phyloP scores from a whole-genome alignment of 1,284 basidiomycete genomes.

The Ustilago loliicola region DNA sequence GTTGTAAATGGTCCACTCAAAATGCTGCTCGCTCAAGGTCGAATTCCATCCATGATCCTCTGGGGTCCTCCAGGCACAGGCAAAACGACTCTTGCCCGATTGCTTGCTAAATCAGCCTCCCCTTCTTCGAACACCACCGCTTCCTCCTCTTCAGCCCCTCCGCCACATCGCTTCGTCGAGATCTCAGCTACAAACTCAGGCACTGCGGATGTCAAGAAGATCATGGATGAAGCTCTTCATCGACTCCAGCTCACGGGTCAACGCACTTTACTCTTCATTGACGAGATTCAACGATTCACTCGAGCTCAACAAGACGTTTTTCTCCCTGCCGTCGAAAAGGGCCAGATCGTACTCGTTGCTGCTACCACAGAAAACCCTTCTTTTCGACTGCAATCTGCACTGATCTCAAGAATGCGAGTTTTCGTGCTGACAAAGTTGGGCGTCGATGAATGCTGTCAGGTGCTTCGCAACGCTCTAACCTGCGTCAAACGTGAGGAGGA shows the following conservation, averaged over 20 bases:
- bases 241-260: constrained; percentile 79
- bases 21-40: constrained; percentile 57
- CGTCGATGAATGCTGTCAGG: constrained; percentile 53
- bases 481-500: constrained; percentile 33
- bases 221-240: constrained; percentile 85
- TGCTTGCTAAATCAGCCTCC: constrained; percentile 77
- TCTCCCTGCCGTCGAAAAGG: constrained; percentile 46
- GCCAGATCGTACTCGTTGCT: constrained; percentile 76
- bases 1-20: constrained; percentile 62
- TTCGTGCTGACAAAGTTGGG: constrained; percentile 65
- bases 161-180: constrained; percentile 62
- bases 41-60: constrained; percentile 64
- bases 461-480: constrained; percentile 49
- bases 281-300: constrained; percentile 87
- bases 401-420: constrained; percentile 83
- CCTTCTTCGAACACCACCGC: constrained; percentile 78
- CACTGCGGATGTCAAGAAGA: constrained; percentile 81
- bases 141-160: constrained; percentile 15
- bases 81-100: constrained; percentile 83
- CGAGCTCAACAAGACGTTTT: constrained; percentile 80
- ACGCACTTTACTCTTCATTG: constrained; percentile 81
- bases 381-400: constrained; percentile 78
- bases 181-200: constrained; percentile 74
- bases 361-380: constrained; percentile 94
- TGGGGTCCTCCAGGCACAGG: constrained; percentile 73